Percentiles rank a stretch among this genome's conserved stretches.
Conservation (phyloP, 163 green algal genomes). For the Chlorella variabilis region DNA sequence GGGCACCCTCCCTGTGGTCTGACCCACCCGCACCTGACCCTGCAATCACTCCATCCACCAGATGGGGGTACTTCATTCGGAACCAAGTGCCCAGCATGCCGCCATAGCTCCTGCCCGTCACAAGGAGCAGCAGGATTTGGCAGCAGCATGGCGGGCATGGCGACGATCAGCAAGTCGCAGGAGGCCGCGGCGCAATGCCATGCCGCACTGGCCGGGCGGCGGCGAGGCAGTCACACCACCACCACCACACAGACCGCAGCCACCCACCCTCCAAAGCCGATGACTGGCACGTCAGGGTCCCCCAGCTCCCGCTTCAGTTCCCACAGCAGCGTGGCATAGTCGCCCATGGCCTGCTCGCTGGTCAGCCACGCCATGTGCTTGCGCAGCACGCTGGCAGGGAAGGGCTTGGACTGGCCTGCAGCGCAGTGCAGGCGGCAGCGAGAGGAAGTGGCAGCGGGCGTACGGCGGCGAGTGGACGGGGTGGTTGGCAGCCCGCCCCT, state of each 20-base stretch:
- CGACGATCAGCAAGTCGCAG: too few species aligned
- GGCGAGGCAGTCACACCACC: too few species aligned
- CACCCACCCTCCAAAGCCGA: slow-evolving; percentile 84
- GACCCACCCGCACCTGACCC: slow-evolving; percentile 56
- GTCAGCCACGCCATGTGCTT: slow-evolving; percentile 88
- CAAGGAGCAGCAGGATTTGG: too few species aligned
- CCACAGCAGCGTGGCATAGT: slow-evolving; percentile 87
- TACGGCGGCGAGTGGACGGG: neutral
- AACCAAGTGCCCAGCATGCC: slow-evolving; percentile 89
- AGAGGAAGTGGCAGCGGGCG: too few species aligned
- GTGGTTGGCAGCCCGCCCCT: too few species aligned
- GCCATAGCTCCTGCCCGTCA: slow-evolving; percentile 38
- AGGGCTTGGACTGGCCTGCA: slow-evolving; percentile 75
- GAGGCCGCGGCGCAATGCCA: too few species aligned
- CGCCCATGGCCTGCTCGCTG: slow-evolving; percentile 88
- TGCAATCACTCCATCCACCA: slow-evolving; percentile 79
- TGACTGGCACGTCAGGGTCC: slow-evolving; percentile 68
- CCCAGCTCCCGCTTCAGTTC: slow-evolving; percentile 68
- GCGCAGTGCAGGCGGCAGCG: neutral
- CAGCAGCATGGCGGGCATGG: too few species aligned
- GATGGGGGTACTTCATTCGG: slow-evolving; percentile 85
- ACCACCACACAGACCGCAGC: too few species aligned
- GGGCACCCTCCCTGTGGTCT: too few species aligned
- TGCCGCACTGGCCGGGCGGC: neutral
- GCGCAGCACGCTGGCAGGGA: slow-evolving; percentile 51